phyloP scores from a whole-genome alignment of 2,329 filamentous ascomycete species.

The Colletotrichum tropicale region DNA sequence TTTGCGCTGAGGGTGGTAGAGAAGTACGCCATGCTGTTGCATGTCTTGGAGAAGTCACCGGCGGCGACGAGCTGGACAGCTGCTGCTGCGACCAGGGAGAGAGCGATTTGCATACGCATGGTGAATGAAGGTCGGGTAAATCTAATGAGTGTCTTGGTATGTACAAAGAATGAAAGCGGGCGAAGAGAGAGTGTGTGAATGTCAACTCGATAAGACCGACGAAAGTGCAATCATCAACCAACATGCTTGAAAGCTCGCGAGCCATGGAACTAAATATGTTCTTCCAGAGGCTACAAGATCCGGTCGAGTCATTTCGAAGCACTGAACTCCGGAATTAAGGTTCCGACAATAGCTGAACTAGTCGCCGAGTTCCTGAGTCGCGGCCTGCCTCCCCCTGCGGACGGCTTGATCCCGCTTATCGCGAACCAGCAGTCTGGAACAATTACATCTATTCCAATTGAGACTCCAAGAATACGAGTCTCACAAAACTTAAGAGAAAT shows the following conservation, averaged over 20 bases:
- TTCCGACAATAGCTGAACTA: background rate
- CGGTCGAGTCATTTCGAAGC: background rate
- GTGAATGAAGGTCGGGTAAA: background rate
- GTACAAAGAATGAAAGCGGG: background rate
- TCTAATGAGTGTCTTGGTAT: background rate
- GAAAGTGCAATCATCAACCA: background rate
- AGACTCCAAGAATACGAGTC: background rate
- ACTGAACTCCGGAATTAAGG: background rate
- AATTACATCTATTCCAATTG: background rate
- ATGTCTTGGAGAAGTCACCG: background rate
- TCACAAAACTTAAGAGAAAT: background rate
- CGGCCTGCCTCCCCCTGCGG: fast-evolving
- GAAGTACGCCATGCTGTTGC: background rate
- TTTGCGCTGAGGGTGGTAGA: background rate
- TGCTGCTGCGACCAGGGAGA: background rate
- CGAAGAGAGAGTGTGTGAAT: background rate
- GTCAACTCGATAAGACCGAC: background rate
- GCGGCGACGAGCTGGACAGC: background rate
- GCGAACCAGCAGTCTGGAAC: no score
- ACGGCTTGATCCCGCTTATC: background rate
- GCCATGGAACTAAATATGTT: background rate
- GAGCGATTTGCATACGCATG: background rate
- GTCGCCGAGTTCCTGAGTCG: background rate
- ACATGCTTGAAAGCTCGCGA: fast-evolving
- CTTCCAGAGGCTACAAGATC: background rate